These are phyloP conservation scores for Rubroboletus pulcherrimus DNA, from an alignment of 768 basidiomycete species.

Conservation along the genomic window DNA sequence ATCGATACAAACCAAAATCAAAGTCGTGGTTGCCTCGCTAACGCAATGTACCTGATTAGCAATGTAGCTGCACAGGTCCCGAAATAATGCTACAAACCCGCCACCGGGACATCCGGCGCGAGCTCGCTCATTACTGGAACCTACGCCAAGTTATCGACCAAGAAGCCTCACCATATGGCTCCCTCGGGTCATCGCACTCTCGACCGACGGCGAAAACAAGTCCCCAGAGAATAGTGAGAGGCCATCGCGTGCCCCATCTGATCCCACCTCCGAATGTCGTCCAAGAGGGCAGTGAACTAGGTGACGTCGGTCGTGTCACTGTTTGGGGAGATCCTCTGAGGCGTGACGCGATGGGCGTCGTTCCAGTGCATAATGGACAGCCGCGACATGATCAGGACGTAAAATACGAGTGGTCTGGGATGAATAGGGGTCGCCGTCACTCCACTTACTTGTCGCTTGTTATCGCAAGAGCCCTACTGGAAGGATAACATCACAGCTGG, in stretches of 20 bases:
- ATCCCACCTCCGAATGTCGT: slow-evolving; percentile 49
- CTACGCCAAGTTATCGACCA: slow-evolving; percentile 33
- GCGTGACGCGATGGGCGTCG: slow-evolving; percentile 77
- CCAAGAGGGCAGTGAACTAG: slow-evolving; percentile 71
- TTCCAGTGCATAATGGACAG: slow-evolving; percentile 67
- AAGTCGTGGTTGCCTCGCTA: slow-evolving; percentile 84
- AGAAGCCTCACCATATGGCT: slow-evolving; percentile 73
- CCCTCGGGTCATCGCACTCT: slow-evolving; percentile 84
- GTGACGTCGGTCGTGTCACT: slow-evolving; percentile 75
- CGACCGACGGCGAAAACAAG: slow-evolving; percentile 81
- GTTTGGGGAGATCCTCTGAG: slow-evolving; percentile 59
- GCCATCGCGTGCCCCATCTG: slow-evolving; percentile 60
- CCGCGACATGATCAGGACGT: slow-evolving; percentile 29
- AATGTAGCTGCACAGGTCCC: not conserved
- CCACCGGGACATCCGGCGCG: slow-evolving; percentile 73
- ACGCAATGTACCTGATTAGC: slow-evolving; percentile 2
- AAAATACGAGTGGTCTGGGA: not conserved
- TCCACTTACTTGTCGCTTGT: slow-evolving; percentile 4
- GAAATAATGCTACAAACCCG: slow-evolving; percentile 48
- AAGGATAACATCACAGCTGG: no score
- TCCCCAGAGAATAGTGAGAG: slow-evolving; percentile 87
- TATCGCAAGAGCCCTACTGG: not conserved
- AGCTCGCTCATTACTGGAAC: slow-evolving; percentile 84
- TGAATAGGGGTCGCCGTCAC: not conserved
- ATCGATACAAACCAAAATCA: slow-evolving; percentile 60